Percentiles rank a stretch among this genome's conserved stretches.
Conservation (phyloP, 2,329 filamentous ascomycete genomes). For the Aspergillus puulaauensis region DNA sequence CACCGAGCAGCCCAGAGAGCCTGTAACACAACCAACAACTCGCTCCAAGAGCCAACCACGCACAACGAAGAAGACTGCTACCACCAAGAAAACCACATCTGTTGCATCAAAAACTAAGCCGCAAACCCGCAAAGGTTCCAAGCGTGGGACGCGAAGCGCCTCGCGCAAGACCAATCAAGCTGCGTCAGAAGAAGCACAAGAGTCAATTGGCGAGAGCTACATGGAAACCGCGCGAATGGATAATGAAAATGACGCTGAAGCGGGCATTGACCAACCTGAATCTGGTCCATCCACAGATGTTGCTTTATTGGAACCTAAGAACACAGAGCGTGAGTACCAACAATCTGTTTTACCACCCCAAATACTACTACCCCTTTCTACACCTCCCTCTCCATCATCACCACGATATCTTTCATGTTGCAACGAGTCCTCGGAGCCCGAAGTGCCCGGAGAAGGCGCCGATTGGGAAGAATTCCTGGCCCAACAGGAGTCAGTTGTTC, state of each 20-base stretch:
- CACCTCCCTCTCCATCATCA: not conserved
- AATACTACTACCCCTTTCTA: not conserved
- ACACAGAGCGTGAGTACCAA: conserved; percentile 16
- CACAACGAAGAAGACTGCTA: conserved; percentile 14
- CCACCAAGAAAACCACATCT: conserved; percentile 9
- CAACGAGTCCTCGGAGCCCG: not conserved
- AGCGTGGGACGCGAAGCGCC: conserved; percentile 16
- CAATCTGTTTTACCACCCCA: not conserved
- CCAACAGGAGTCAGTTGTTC: not conserved
- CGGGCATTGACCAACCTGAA: not conserved
- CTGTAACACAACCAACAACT: conserved; percentile 12
- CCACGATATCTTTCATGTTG: not conserved
- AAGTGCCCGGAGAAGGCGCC: not conserved
- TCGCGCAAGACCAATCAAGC: conserved; percentile 12
- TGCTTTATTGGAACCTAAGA: conserved; percentile 12
- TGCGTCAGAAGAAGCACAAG: conserved; percentile 5
- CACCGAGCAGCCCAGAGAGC: conserved; percentile 9
- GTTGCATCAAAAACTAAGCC: conserved; percentile 10
- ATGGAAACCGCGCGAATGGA: conserved; percentile 1
- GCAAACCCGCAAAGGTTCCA: conserved; percentile 12
- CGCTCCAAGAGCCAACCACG: conserved; percentile 16
- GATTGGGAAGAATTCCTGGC: not conserved
- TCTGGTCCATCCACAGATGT: not conserved
- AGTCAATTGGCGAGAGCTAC: conserved; percentile 5
- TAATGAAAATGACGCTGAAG: conserved; percentile 8